phyloP scores from a whole-genome alignment of 2,329 filamentous ascomycete genomes.

The Ilyonectria destructans region DNA sequence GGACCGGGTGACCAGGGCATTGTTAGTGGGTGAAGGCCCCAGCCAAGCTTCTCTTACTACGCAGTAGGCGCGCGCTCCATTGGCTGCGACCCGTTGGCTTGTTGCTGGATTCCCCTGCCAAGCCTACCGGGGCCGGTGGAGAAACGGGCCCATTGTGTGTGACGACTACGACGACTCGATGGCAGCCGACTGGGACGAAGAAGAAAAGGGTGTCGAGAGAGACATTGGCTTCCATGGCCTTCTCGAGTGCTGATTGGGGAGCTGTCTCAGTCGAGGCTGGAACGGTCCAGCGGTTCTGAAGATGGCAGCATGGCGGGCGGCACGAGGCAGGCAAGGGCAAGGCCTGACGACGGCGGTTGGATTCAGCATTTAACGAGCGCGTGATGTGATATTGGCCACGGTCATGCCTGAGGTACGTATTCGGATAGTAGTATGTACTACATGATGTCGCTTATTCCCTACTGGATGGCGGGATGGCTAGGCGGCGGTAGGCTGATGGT shows the following conservation, averaged over 20 bases:
- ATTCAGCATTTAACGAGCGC: not conserved
- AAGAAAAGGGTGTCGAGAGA: not conserved
- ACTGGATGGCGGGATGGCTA: not conserved
- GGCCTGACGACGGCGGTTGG: not conserved
- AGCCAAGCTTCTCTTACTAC: not conserved
- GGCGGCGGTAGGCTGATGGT: not conserved
- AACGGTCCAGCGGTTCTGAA: not conserved
- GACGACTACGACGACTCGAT: constrained; percentile 33
- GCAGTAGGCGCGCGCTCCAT: constrained; percentile 40
- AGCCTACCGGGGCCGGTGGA: constrained; percentile 35
- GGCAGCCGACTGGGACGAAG: not conserved
- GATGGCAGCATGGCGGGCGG: not conserved
- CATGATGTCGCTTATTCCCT: not conserved
- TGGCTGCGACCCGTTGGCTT: constrained; percentile 35
- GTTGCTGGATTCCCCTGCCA: constrained; percentile 42
- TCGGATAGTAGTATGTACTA: not conserved
- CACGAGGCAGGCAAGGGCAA: not conserved
- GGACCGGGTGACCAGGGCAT: constrained; percentile 4
- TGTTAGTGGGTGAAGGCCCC: not conserved
- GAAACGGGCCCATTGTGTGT: constrained; percentile 30
- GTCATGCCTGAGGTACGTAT: not conserved
- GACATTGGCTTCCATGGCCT: not conserved
- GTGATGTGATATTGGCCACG: constrained; percentile 13
- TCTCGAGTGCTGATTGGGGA: not conserved
- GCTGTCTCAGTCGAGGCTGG: not conserved